These are phyloP conservation scores for Colletotrichum euphorbiae DNA, from an alignment of 2,329 filamentous ascomycete genomes.

Conservation along the genomic window DNA sequence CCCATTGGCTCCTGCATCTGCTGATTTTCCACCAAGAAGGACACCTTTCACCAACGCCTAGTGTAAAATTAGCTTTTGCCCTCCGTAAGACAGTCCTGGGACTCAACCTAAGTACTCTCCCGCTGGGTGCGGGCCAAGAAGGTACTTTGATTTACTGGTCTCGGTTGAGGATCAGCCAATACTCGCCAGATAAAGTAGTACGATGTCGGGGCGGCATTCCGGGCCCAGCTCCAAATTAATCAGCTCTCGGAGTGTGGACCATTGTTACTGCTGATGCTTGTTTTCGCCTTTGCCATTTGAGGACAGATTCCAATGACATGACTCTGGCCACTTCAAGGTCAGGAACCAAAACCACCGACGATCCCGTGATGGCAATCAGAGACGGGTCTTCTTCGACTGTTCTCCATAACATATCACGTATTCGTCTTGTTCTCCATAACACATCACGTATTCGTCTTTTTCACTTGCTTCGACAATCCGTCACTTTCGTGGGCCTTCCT, in stretches of 20 bases:
- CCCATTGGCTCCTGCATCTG: slow-evolving; percentile 39
- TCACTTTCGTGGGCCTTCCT: slow-evolving; percentile 7
- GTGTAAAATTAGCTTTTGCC: slow-evolving; percentile 15
- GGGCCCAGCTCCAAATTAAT: slow-evolving; percentile 28
- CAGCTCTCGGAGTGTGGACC: slow-evolving; percentile 12
- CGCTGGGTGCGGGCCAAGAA: not conserved
- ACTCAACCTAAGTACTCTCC: not conserved
- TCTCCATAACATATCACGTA: not conserved
- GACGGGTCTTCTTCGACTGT: not conserved
- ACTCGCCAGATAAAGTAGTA: slow-evolving; percentile 38
- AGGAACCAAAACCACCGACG: slow-evolving; percentile 28
- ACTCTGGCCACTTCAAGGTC: slow-evolving; percentile 7
- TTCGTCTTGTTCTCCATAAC: slow-evolving; percentile 1
- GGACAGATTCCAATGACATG: slow-evolving; percentile 34
- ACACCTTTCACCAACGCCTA: slow-evolving; percentile 38
- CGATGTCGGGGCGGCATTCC: slow-evolving; percentile 1
- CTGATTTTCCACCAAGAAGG: slow-evolving; percentile 41
- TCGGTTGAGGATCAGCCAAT: slow-evolving; percentile 33
- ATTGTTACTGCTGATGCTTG: slow-evolving; percentile 14
- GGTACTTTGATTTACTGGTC: slow-evolving; percentile 22
- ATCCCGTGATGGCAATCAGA: slow-evolving; percentile 15
- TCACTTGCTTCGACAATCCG: not conserved
- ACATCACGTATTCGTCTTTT: not conserved
- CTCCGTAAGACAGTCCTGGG: slow-evolving; percentile 15
- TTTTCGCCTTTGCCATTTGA: slow-evolving; percentile 16